These are phyloP conservation scores for Dipteronia dyeriana DNA, from an alignment of 345 rosid species.

Conservation along the genomic window DNA sequence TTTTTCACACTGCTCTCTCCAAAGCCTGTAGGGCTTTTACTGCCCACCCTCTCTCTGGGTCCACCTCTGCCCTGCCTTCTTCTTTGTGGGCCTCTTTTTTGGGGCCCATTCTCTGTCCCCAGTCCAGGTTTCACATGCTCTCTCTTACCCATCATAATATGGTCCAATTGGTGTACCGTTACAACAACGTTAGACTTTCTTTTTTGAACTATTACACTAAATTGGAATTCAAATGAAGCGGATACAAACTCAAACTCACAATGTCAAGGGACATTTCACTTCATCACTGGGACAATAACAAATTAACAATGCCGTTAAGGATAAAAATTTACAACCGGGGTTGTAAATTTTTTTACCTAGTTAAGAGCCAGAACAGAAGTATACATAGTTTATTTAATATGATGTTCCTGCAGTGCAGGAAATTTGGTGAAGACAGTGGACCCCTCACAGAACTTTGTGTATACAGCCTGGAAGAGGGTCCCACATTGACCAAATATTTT, in stretches of 20 bases:
- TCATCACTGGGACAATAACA: too few species aligned
- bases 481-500: conserved; percentile 26
- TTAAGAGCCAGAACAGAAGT: too few species aligned
- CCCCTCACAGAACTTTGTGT: conserved; percentile 14
- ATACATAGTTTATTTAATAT: not conserved
- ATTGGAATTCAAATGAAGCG: too few species aligned
- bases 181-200: too few species aligned
- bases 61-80: not conserved
- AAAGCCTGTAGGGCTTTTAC: conserved; percentile 20
- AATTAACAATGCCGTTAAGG: too few species aligned
- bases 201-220: too few species aligned
- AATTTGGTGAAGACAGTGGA: conserved; percentile 25
- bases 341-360: too few species aligned
- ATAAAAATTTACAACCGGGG: too few species aligned
- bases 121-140: conserved; percentile 27
- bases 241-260: too few species aligned
- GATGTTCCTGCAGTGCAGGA: conserved; percentile 40
- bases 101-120: conserved; percentile 20
- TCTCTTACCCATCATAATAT: too few species aligned
- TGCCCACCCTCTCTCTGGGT: conserved; percentile 15
- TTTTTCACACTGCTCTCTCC: not conserved
- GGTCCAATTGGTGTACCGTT: too few species aligned
- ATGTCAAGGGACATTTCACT: too few species aligned
- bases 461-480: conserved; percentile 44
- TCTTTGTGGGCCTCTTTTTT: not conserved